These are phyloP conservation scores for Microdochium trichocladiopsis DNA, from an alignment of 2,329 filamentous ascomycete species.

Conservation along the genomic window DNA sequence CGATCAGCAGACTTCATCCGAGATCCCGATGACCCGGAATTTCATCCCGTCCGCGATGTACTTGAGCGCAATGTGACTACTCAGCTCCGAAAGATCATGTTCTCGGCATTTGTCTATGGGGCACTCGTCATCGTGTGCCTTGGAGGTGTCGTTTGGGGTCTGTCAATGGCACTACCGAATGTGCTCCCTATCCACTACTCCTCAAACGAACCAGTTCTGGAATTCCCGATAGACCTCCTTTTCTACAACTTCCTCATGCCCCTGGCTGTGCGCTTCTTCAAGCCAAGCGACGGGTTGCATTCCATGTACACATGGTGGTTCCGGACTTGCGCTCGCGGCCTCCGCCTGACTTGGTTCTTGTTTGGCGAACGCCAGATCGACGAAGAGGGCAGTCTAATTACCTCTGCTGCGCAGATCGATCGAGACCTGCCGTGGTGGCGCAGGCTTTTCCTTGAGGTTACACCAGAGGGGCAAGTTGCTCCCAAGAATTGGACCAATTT, in stretches of 20 bases:
- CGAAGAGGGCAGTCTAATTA: slow-evolving; percentile 67
- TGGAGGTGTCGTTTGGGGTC: slow-evolving; percentile 92
- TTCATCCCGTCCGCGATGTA: slow-evolving; percentile 95
- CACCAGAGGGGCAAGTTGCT: slow-evolving; percentile 31
- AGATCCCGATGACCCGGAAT: slow-evolving; percentile 95
- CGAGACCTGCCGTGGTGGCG: slow-evolving; percentile 28
- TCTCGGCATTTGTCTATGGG: slow-evolving; percentile 93
- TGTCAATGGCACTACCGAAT: slow-evolving; percentile 58
- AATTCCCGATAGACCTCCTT: slow-evolving; percentile 88
- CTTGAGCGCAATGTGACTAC: slow-evolving; percentile 87
- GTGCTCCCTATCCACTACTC: slow-evolving; percentile 92
- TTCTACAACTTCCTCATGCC: slow-evolving; percentile 98
- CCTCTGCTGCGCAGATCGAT: slow-evolving; percentile 26
- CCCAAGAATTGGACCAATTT: slow-evolving; percentile 52
- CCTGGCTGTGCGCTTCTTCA: slow-evolving; percentile 74
- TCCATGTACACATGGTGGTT: slow-evolving; percentile 96
- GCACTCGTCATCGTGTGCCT: slow-evolving; percentile 87
- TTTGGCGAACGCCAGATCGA: slow-evolving; percentile 77
- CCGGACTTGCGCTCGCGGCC: slow-evolving; percentile 68
- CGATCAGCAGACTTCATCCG: slow-evolving; percentile 73
- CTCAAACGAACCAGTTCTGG: slow-evolving; percentile 83
- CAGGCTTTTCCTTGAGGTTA: slow-evolving; percentile 38
- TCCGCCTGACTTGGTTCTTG: slow-evolving; percentile 86
- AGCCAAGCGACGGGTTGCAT: slow-evolving; percentile 77
- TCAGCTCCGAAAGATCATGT: slow-evolving; percentile 91